Conservation (phyloP, 2,329 filamentous ascomycete genomes). For the Arthrobotrys sphaeroides region DNA sequence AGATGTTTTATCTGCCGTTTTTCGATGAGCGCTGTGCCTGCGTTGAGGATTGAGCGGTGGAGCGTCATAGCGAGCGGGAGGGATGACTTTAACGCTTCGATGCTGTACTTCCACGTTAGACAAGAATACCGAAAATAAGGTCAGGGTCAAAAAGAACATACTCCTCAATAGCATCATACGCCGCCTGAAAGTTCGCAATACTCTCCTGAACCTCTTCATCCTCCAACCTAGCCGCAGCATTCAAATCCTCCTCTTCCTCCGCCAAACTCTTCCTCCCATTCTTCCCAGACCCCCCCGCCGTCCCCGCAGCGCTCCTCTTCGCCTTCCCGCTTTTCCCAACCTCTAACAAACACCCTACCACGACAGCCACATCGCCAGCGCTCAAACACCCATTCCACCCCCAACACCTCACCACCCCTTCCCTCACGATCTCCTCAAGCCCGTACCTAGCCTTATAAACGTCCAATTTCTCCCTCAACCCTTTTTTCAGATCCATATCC, state of each 20-base stretch:
- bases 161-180: constrained; percentile 77
- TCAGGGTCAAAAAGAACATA: constrained; percentile 61
- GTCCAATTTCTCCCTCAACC: constrained; percentile 81
- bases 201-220: constrained; percentile 69
- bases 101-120: constrained; percentile 66
- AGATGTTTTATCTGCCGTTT: constrained; percentile 95
- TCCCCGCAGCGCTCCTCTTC: constrained; percentile 55
- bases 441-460: constrained; percentile 95
- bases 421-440: constrained; percentile 89
- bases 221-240: constrained; percentile 61
- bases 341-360: constrained; percentile 90
- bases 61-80: constrained; percentile 87
- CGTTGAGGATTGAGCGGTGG: constrained; percentile 90
- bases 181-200: constrained; percentile 75
- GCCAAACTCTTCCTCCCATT: not conserved
- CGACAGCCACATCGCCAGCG: constrained; percentile 91
- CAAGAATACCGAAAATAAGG: not conserved
- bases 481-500: constrained; percentile 95
- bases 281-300: constrained; percentile 3
- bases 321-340: constrained; percentile 71
- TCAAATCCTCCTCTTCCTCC: constrained; percentile 64
- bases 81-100: constrained; percentile 78
- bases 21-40: constrained; percentile 86
- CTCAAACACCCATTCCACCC: constrained; percentile 95
- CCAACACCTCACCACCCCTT: constrained; percentile 95